A percentile compares a stretch with the other conserved stretches of the same genome.
Conservation (phyloP, 2,329 filamentous ascomycete species). For the Arthrobotrys sinensis region DNA sequence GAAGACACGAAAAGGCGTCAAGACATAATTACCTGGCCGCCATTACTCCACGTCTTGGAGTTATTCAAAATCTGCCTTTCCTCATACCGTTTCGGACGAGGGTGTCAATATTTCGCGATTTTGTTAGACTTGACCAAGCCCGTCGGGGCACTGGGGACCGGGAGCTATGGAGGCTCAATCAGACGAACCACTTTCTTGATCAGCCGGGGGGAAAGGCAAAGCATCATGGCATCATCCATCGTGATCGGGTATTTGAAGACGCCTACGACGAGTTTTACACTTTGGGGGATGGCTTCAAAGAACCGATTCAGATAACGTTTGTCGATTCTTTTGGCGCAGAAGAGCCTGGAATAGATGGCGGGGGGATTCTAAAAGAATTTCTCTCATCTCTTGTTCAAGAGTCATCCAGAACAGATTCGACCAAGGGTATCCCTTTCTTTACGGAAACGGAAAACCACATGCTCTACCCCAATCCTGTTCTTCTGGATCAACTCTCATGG, state of each 20-base stretch:
- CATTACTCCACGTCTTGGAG: constrained; percentile 87
- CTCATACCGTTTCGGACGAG: constrained; percentile 93
- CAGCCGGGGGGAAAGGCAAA: constrained; percentile 69
- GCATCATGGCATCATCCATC: constrained; percentile 84
- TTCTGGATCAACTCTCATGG: constrained; percentile 79
- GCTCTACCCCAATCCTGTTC: constrained; percentile 87
- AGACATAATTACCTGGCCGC: constrained; percentile 77
- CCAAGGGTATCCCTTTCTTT: constrained; percentile 77
- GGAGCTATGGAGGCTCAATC: constrained; percentile 60
- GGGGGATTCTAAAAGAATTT: constrained; percentile 97
- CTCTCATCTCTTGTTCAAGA: constrained; percentile 88
- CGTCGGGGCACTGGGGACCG: constrained; percentile 67
- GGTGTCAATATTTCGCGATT: constrained; percentile 93
- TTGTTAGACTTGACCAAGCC: constrained; percentile 85
- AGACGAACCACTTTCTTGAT: constrained; percentile 66
- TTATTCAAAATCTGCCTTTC: constrained; percentile 96
- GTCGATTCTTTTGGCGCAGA: constrained; percentile 88
- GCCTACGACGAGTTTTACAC: constrained; percentile 86
- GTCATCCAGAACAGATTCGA: constrained; percentile 76
- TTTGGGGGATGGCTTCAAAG: constrained; percentile 86
- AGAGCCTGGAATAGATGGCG: constrained; percentile 96
- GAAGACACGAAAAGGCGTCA: constrained; percentile 70
- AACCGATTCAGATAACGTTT: constrained; percentile 96
- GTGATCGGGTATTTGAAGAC: constrained; percentile 86
- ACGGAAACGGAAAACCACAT: constrained; percentile 86